Evolutionary conservation across 768 basidiomycete genomes (phyloP).

Genomic region (Podaxis mareebaensis): DNA sequence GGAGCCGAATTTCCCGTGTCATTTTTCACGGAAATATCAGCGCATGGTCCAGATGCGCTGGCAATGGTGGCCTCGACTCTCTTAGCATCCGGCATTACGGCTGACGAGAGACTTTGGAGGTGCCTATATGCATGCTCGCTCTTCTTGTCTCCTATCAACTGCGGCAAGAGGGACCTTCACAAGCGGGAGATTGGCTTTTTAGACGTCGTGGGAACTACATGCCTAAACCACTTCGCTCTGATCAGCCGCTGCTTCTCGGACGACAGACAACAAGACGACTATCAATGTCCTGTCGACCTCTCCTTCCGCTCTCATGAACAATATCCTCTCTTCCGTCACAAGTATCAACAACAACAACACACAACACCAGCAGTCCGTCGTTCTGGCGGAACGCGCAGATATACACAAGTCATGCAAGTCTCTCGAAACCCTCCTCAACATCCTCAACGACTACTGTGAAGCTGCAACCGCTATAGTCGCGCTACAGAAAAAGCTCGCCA

Average conservation of each 20-base stretch:
- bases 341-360: not conserved
- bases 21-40: too few species aligned
- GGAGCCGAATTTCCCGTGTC: too few species aligned
- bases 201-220: constrained; percentile 6
- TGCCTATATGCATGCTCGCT: too few species aligned
- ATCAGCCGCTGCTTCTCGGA: constrained; percentile 2
- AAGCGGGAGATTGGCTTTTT: not conserved
- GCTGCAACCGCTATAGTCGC: constrained; percentile 59
- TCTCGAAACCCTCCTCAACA: constrained; percentile 63
- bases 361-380: not conserved
- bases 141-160: too few species aligned
- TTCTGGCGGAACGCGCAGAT: constrained; percentile 58
- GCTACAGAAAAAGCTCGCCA: constrained; percentile 76
- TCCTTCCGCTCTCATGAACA: constrained; percentile 5
- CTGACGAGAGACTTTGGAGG: too few species aligned
- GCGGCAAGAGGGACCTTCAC: too few species aligned
- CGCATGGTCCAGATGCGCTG: too few species aligned
- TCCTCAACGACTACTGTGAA: constrained; percentile 77
- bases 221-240: not conserved
- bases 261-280: not conserved
- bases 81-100: too few species aligned
- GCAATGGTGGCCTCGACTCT: too few species aligned
- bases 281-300: not conserved
- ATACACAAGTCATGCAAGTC: constrained; percentile 83
- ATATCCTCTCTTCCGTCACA: not conserved